Conservation (phyloP, 2,329 filamentous ascomycete species). For the Fusarium sp. region DNA sequence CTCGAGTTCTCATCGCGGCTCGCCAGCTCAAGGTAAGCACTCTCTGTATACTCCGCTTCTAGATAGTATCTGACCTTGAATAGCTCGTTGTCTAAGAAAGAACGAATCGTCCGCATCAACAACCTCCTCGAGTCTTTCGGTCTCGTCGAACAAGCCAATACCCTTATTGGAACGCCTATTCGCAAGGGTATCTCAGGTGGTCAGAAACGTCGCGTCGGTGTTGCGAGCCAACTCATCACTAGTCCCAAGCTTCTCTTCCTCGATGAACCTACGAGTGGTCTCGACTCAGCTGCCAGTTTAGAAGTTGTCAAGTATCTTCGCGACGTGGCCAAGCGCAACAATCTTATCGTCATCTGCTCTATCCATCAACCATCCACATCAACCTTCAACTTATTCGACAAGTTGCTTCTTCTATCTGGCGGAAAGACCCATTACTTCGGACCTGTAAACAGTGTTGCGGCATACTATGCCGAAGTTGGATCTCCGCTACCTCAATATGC, state of each 20-base stretch:
- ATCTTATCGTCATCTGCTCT: constrained; percentile 80
- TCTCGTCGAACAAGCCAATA: constrained; percentile 72
- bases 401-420: constrained; percentile 75
- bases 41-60: too few relatives aligned
- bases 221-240: constrained; percentile 84
- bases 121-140: constrained; percentile 77
- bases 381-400: constrained; percentile 84
- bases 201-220: constrained; percentile 82
- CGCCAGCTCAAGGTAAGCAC: constrained; percentile 61
- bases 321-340: constrained; percentile 71
- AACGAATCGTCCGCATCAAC: constrained; percentile 70
- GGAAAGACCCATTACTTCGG: constrained; percentile 81
- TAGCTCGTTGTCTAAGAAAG: constrained; percentile 55
- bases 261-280: constrained; percentile 84
- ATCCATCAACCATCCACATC: constrained; percentile 87
- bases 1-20: constrained; percentile 80
- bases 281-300: constrained; percentile 79
- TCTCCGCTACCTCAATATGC: constrained; percentile 72
- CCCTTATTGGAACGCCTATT: constrained; percentile 82
- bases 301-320: constrained; percentile 81
- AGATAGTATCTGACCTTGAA: not conserved
- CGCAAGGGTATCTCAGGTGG: constrained; percentile 85
- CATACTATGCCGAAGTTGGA: constrained; percentile 71
- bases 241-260: constrained; percentile 83
- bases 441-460: constrained; percentile 62